phyloP scores from a whole-genome alignment of 2,329 filamentous ascomycete genomes.

The Colletotrichum paranaense region DNA sequence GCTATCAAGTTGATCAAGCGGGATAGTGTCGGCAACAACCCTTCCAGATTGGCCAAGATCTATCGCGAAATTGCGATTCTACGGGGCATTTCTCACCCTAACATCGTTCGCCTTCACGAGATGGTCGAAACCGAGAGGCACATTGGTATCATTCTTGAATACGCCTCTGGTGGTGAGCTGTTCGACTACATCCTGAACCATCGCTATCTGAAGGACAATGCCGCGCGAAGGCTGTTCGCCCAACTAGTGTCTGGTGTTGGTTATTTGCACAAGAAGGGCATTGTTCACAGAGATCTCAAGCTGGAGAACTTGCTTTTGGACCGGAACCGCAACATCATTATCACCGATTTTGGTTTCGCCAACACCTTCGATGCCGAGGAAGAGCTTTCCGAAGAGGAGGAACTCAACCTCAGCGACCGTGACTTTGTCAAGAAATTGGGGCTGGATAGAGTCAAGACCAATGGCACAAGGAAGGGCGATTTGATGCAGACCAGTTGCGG shows the following conservation, averaged over 20 bases:
- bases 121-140: constrained; percentile 98
- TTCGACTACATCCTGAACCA: constrained; percentile 99
- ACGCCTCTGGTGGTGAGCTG: constrained; percentile 95
- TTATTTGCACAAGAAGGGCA: constrained; percentile 98
- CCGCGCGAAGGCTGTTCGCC: constrained; percentile 90
- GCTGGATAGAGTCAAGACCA: constrained; percentile 81
- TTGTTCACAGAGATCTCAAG: constrained; percentile 96
- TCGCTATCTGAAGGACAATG: constrained; percentile 93
- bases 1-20: constrained; percentile 98
- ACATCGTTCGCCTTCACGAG: constrained; percentile 96
- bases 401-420: constrained; percentile 85
- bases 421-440: constrained; percentile 89
- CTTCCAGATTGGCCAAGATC: constrained; percentile 92
- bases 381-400: constrained; percentile 89
- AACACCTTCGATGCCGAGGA: constrained; percentile 95
- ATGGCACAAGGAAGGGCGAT: constrained; percentile 86
- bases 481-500: constrained; percentile 99
- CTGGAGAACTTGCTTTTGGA: constrained; percentile 95
- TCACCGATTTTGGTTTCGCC: constrained; percentile 98
- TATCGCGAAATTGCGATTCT: constrained; percentile 96
- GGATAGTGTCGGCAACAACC: constrained; percentile 89
- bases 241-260: constrained; percentile 97
- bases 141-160: constrained; percentile 98
- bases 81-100: constrained; percentile 88
- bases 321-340: constrained; percentile 98